Evolutionary conservation across 1,139 yeast species (phyloP).

Genomic region (Hyphopichia fennica): DNA sequence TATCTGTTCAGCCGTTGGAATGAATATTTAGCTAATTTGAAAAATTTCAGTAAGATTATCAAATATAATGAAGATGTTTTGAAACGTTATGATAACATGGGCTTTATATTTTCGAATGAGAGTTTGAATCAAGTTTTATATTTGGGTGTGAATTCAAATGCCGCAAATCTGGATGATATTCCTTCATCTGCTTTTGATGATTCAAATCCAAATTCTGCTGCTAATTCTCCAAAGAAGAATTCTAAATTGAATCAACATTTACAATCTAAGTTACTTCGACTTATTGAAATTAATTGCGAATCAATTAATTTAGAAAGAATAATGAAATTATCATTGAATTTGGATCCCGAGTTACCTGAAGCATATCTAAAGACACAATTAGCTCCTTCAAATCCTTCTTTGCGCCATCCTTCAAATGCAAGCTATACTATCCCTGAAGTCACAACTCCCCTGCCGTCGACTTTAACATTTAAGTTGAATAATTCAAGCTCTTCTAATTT

Average conservation of each 20-base stretch:
- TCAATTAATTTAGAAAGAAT: slow-evolving; percentile 38
- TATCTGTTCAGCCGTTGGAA: slow-evolving; percentile 85
- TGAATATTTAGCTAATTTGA: slow-evolving; percentile 51
- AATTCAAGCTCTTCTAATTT: slow-evolving; percentile 20
- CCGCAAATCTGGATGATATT: slow-evolving; percentile 29
- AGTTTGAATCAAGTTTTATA: slow-evolving; percentile 47
- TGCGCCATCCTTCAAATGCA: background rate
- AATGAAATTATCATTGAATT: slow-evolving; percentile 37
- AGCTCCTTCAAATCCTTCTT: slow-evolving; percentile 1
- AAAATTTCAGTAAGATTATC: slow-evolving; percentile 38
- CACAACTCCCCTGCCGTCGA: slow-evolving; percentile 1
- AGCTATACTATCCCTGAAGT: slow-evolving; percentile 2
- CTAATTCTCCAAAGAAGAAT: slow-evolving; percentile 6
- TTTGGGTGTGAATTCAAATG: slow-evolving; percentile 38
- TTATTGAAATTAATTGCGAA: slow-evolving; percentile 42
- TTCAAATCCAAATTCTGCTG: background rate
- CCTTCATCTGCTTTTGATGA: slow-evolving; percentile 13
- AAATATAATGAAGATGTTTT: slow-evolving; percentile 45
- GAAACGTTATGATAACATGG: slow-evolving; percentile 45
- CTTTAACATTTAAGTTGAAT: slow-evolving; percentile 3
- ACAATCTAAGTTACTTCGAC: slow-evolving; percentile 25
- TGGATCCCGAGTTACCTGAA: slow-evolving; percentile 45
- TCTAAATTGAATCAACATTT: slow-evolving; percentile 15
- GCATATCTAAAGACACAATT: slow-evolving; percentile 27
- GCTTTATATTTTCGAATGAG: slow-evolving; percentile 48